Conservation (phyloP, 306 rosid species). For the Acacia acuminata region DNA sequence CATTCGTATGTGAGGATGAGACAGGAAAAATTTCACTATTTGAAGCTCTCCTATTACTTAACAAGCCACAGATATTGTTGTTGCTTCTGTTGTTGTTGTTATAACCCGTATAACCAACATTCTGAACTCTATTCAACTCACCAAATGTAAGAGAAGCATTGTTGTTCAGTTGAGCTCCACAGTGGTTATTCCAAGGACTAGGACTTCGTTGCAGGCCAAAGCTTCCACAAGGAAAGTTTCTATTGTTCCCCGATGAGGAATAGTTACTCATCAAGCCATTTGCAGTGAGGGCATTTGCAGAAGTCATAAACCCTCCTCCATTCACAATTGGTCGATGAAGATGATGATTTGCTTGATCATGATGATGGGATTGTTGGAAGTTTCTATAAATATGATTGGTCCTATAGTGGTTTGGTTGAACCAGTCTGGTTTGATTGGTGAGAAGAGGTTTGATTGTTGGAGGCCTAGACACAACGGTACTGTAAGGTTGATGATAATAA, state of each 20-base stretch:
- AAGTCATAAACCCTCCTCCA: not conserved
- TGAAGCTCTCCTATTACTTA: not conserved
- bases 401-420: not conserved
- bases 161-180: constrained; percentile 27
- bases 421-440: constrained; percentile 7
- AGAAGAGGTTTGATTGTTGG: not conserved
- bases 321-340: not conserved
- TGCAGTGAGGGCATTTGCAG: not conserved
- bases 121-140: not conserved
- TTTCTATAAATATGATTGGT: not conserved
- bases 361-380: not conserved
- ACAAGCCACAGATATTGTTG: constrained; percentile 1
- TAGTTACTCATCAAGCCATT: not conserved
- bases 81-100: not conserved
- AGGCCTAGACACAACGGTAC: not conserved
- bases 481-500: not conserved
- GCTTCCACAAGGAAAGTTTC: not conserved
- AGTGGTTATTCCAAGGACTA: not conserved
- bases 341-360: not conserved
- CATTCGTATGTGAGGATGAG: not conserved
- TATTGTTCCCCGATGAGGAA: not conserved
- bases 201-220: not conserved
- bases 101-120: not conserved
- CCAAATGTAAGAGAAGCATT: constrained; percentile 12
- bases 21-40: not conserved